Percentiles rank a stretch among this genome's conserved stretches.
These are phyloP conservation scores for Talaromyces amestolkiae DNA, from an alignment of 2,329 filamentous ascomycete genomes.

Conservation along the genomic window DNA sequence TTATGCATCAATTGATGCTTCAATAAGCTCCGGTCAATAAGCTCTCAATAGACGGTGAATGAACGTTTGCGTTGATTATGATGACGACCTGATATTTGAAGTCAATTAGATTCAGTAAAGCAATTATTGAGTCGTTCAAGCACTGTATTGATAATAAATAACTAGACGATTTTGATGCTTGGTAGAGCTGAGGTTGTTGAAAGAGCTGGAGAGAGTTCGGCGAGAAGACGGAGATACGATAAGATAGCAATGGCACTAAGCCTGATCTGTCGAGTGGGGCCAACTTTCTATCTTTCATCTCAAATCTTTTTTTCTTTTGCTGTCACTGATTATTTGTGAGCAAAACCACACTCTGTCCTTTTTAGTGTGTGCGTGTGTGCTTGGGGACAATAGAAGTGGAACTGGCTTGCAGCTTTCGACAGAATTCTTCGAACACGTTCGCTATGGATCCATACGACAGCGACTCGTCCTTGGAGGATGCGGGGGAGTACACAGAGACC, in stretches of 20 bases:
- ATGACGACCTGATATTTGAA: background rate
- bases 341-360: background rate
- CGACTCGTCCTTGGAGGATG: conserved; percentile 71
- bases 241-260: conserved; percentile 7
- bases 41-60: conserved; percentile 8
- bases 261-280: conserved; percentile 1
- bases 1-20: conserved; percentile 1
- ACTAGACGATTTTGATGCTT: background rate
- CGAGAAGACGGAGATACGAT: background rate
- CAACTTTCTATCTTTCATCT: background rate
- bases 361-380: too few relatives aligned
- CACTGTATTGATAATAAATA: background rate
- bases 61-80: background rate
- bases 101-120: too few relatives aligned
- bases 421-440: background rate
- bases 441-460: conserved; percentile 78
- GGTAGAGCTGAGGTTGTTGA: conserved; percentile 1
- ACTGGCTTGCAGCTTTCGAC: background rate
- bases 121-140: background rate
- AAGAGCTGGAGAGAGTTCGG: background rate
- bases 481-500: conserved; percentile 59
- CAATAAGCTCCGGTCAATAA: conserved; percentile 16
- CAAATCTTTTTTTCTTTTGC: conserved; percentile 2
- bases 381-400: background rate
- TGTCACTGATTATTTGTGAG: background rate